These are phyloP conservation scores for Pelargonium australe DNA, from an alignment of 441 rosid genomes.

Conservation along the genomic window DNA sequence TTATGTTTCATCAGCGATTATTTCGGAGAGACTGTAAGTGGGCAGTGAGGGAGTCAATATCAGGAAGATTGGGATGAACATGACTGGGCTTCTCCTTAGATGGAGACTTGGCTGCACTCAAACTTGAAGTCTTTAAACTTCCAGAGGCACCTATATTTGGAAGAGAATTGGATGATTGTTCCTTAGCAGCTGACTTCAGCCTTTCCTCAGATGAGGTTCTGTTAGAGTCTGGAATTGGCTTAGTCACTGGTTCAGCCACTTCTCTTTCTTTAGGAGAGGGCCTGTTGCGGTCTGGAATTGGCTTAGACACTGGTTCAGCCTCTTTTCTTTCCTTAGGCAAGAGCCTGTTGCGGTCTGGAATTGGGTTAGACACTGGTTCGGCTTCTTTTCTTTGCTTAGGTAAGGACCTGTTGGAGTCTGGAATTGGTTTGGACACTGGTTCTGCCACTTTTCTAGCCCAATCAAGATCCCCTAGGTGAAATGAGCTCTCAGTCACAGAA, in stretches of 20 bases:
- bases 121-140: not conserved
- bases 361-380: no score
- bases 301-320: no score
- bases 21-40: constrained; percentile 2
- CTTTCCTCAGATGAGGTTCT: constrained; percentile 20
- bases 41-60: not conserved
- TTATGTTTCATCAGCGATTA: not conserved
- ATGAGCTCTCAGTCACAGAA: constrained; percentile 21
- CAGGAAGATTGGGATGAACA: constrained; percentile 3
- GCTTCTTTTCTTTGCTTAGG: not conserved
- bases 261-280: no score
- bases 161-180: constrained; percentile 22
- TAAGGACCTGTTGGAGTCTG: constrained; percentile 24
- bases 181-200: constrained; percentile 24
- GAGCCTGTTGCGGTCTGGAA: no score
- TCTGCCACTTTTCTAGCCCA: constrained; percentile 25
- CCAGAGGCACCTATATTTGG: constrained; percentile 11
- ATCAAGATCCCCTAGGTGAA: constrained; percentile 19
- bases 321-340: no score
- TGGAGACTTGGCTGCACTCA: not conserved
- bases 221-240: constrained; percentile 9
- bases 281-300: no score
- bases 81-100: not conserved
- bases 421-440: constrained; percentile 27
- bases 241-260: no score